A percentile compares a stretch with the other conserved stretches of the same genome.
Evolutionary conservation across 2,329 filamentous ascomycete genomes (phyloP).

Genomic region (Biscogniauxia marginata): DNA sequence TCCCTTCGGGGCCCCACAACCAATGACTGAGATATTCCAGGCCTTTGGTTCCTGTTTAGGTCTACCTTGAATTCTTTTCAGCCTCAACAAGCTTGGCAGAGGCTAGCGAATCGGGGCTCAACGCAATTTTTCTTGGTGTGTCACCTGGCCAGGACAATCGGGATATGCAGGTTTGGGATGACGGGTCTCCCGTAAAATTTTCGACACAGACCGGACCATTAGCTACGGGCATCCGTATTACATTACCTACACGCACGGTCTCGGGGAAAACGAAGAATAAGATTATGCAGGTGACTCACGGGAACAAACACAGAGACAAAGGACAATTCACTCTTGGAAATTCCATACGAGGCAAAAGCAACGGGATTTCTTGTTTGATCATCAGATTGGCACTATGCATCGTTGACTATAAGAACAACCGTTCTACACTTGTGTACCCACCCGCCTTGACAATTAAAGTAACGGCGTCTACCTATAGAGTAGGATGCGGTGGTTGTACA

Average conservation of each 20-base stretch:
- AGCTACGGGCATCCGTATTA: background rate
- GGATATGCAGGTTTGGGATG: conserved; percentile 17
- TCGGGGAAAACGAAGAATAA: background rate
- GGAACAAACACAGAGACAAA: conserved; percentile 2
- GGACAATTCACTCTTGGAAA: no score
- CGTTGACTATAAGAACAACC: background rate
- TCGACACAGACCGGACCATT: conserved; percentile 4
- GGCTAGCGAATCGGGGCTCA: background rate
- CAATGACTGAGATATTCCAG: background rate
- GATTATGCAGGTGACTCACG: conserved; percentile 19
- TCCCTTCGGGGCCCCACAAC: background rate
- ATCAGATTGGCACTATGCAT: background rate
- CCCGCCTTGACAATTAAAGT: background rate
- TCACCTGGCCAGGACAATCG: conserved; percentile 19
- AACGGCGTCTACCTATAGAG: no score
- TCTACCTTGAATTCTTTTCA: no score
- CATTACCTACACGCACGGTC: background rate
- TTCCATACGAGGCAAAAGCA: no score
- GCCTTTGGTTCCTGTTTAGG: background rate
- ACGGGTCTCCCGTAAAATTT: conserved; percentile 16
- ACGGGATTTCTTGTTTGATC: no score
- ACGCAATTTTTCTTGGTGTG: background rate
- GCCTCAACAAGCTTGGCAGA: background rate
- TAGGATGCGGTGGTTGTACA: no score
- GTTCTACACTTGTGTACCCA: background rate